Evolutionary conservation across 805 yeast genomes (phyloP).

Genomic region (Pichia gijzeniarum): DNA sequence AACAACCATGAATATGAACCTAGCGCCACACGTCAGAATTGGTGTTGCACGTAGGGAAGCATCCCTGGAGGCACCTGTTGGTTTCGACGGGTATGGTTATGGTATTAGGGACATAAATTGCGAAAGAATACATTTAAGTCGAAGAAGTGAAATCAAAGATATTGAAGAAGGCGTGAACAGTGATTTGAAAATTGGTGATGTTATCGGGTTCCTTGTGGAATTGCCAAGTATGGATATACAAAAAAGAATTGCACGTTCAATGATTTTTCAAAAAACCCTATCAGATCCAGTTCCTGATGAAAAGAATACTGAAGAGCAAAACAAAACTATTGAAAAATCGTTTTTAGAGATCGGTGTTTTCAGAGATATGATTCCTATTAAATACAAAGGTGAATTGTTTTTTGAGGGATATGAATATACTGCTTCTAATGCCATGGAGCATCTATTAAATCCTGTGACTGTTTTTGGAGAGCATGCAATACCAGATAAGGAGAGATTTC

Average conservation of each 20-base stretch:
- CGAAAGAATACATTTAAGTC: constrained; percentile 66
- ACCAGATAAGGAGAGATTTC: constrained; percentile 40
- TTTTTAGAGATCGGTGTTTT: constrained; percentile 37
- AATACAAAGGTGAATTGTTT: constrained; percentile 67
- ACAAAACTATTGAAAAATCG: background rate
- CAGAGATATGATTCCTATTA: constrained; percentile 84
- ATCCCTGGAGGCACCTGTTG: constrained; percentile 89
- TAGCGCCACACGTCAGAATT: constrained; percentile 50
- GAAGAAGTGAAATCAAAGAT: constrained; percentile 45
- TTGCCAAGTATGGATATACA: constrained; percentile 54
- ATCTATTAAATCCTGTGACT: constrained; percentile 63
- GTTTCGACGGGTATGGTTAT: constrained; percentile 90
- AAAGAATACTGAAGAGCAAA: constrained; percentile 1
- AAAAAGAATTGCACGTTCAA: constrained; percentile 33
- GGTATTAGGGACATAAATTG: constrained; percentile 79
- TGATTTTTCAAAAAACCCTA: constrained; percentile 27
- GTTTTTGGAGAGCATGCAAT: constrained; percentile 65
- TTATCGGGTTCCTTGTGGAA: constrained; percentile 67
- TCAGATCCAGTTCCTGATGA: constrained; percentile 16
- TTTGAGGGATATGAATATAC: constrained; percentile 83
- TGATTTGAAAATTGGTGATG: constrained; percentile 64
- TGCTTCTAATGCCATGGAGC: constrained; percentile 63
- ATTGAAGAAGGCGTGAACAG: constrained; percentile 27
- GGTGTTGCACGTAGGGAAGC: constrained; percentile 87
- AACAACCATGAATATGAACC: background rate